phyloP scores from a whole-genome alignment of 257 asterid species.

The Fraxinus quadrangulata region DNA sequence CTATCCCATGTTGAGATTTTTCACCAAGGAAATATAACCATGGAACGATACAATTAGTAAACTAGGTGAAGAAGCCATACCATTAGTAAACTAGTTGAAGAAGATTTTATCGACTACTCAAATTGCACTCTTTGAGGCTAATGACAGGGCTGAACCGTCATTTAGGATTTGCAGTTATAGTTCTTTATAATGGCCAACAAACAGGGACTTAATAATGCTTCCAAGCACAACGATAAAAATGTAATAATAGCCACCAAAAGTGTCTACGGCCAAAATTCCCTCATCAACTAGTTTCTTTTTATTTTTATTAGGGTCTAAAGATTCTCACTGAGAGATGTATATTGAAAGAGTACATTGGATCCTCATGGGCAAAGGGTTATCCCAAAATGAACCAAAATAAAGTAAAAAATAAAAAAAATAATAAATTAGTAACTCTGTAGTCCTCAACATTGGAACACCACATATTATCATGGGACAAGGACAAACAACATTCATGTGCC shows the following conservation, averaged over 20 bases:
- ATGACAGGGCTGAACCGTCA: too few relatives aligned
- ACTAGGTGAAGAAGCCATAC: too few relatives aligned
- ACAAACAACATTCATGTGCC: conserved; percentile 42
- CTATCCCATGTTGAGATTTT: too few relatives aligned
- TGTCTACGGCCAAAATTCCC: not conserved
- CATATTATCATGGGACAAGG: conserved; percentile 25
- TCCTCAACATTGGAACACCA: conserved; percentile 21
- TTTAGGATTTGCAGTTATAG: too few relatives aligned
- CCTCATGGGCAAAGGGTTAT: not conserved
- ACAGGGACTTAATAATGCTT: too few relatives aligned
- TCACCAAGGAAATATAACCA: too few relatives aligned
- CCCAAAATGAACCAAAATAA: not conserved
- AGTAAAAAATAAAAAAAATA: not conserved
- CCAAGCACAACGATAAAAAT: not conserved
- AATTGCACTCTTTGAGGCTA: too few relatives aligned
- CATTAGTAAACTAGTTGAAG: too few relatives aligned
- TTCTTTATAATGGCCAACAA: too few relatives aligned
- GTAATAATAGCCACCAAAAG: not conserved
- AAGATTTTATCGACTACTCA: too few relatives aligned
- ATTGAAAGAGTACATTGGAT: not conserved
- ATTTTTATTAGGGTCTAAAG: not conserved
- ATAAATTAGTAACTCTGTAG: not conserved
- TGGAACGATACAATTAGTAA: too few relatives aligned
- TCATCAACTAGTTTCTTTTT: not conserved
- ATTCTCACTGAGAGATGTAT: not conserved